Conservation (phyloP, 345 rosid species). For the Erodium maritimum region DNA sequence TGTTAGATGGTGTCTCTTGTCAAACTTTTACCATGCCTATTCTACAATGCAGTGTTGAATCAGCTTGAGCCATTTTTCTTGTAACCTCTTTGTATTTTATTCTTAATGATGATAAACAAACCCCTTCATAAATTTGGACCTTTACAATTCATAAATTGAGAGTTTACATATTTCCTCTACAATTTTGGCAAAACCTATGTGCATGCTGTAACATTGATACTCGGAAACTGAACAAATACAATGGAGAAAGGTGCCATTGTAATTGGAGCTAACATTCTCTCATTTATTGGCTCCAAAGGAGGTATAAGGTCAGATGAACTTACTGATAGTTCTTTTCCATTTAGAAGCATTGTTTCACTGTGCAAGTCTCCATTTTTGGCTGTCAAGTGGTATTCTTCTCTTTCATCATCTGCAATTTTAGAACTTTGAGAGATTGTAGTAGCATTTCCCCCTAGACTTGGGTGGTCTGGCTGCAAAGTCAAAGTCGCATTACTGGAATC, state of each 20-base stretch:
- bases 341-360: slow-evolving; percentile 31
- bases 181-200: slow-evolving; percentile 1
- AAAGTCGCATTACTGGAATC: slow-evolving; percentile 5
- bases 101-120: too few relatives aligned
- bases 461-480: slow-evolving; percentile 9
- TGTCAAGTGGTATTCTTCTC: slow-evolving; percentile 40
- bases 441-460: slow-evolving; percentile 13
- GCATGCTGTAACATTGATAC: slow-evolving; percentile 23
- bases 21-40: not conserved
- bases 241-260: slow-evolving; percentile 28
- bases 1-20: not conserved
- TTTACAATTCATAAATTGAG: not conserved
- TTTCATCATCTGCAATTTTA: slow-evolving; percentile 2
- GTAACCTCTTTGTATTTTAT: too few relatives aligned
- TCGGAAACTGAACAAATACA: slow-evolving; percentile 27
- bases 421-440: slow-evolving; percentile 17
- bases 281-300: slow-evolving; percentile 20
- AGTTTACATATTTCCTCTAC: not conserved
- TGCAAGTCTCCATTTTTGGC: slow-evolving; percentile 30
- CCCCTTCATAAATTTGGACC: not conserved
- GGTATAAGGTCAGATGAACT: slow-evolving; percentile 26
- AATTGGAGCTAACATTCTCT: slow-evolving; percentile 20
- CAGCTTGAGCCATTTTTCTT: not conserved
- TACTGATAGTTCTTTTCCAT: slow-evolving; percentile 24
- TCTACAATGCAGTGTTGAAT: not conserved